Percentiles rank a stretch among this genome's conserved stretches.
Evolutionary conservation across 169 alveolate genomes (phyloP).

Genomic region (Amoebophrya sp.): DNA sequence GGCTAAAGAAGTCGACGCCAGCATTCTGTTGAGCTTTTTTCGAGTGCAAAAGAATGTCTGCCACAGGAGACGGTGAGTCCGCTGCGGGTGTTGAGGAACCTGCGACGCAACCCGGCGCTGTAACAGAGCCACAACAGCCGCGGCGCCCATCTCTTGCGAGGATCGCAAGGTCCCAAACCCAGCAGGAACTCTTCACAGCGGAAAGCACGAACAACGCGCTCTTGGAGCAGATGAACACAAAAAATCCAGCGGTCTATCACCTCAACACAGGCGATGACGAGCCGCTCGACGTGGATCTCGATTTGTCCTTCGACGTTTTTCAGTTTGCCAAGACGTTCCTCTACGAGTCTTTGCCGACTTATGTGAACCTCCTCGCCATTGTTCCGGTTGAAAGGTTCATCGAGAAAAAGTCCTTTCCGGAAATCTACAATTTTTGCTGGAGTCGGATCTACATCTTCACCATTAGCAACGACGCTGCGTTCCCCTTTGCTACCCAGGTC

Average conservation of each 20-base stretch:
- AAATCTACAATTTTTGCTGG: not conserved
- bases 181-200: too few relatives aligned
- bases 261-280: not conserved
- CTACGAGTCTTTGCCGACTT: not conserved
- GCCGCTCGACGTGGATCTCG: not conserved
- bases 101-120: not conserved
- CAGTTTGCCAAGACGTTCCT: not conserved
- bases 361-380: not conserved
- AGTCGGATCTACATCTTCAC: not conserved
- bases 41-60: not conserved
- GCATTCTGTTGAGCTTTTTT: too few relatives aligned
- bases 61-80: not conserved
- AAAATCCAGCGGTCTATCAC: not conserved
- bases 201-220: not conserved
- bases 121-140: not conserved
- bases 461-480: too few relatives aligned
- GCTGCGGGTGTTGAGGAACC: not conserved
- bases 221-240: not conserved
- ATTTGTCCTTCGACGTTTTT: not conserved
- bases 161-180: not conserved
- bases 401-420: not conserved
- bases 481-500: not conserved
- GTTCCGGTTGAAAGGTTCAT: not conserved
- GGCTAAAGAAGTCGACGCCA: too few relatives aligned
- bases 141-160: not conserved